Evolutionary conservation across 441 rosid genomes (phyloP).

Genomic region (Capsella rubella): DNA sequence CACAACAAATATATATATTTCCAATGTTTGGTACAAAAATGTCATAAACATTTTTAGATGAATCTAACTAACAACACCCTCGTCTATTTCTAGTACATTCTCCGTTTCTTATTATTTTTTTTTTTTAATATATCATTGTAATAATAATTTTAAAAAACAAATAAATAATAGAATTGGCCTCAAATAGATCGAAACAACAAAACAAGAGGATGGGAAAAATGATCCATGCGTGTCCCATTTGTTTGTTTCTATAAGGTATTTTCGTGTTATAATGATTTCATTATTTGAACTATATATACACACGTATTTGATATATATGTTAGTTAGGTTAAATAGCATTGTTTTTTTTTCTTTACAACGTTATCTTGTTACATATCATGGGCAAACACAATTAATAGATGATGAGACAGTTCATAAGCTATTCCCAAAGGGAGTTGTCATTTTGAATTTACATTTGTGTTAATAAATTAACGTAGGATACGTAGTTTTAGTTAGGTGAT

Average conservation of each 20-base stretch:
- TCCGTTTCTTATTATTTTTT: slow-evolving; percentile 15
- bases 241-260: slow-evolving; percentile 23
- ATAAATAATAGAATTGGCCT: slow-evolving; percentile 8
- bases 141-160: not conserved
- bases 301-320: not conserved
- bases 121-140: not conserved
- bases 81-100: slow-evolving; percentile 35
- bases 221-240: slow-evolving; percentile 34
- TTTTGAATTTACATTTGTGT: not conserved
- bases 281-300: not conserved
- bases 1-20: slow-evolving; percentile 23
- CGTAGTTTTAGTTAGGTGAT: not conserved
- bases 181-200: slow-evolving; percentile 7
- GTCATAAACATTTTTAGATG: slow-evolving; percentile 27
- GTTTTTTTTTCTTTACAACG: not conserved
- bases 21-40: slow-evolving; percentile 41
- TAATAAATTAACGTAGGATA: not conserved
- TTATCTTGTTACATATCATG: too few relatives aligned
- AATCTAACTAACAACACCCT: slow-evolving; percentile 36
- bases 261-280: not conserved
- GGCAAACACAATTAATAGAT: too few relatives aligned
- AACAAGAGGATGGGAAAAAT: slow-evolving; percentile 36
- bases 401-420: too few relatives aligned
- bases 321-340: not conserved
- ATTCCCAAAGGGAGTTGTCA: not conserved